Percentiles rank a stretch among this genome's conserved stretches.
Evolutionary conservation across 2,329 filamentous ascomycete genomes (phyloP).

Genomic region (Cytospora piceicola): DNA sequence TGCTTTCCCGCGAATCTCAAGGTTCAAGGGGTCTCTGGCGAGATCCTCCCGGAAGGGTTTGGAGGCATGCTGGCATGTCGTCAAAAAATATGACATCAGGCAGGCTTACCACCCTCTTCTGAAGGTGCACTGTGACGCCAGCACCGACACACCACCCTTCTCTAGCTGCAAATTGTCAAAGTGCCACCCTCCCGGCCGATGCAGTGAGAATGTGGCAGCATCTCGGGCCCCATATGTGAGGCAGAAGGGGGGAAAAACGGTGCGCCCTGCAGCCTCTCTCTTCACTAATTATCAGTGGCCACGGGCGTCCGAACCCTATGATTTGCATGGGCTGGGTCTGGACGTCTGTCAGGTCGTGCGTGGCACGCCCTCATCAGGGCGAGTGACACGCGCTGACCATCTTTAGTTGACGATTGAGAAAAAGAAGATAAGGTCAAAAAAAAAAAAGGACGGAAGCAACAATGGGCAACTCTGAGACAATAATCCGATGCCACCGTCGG

Average conservation of each 20-base stretch:
- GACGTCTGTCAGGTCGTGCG: conserved; percentile 22
- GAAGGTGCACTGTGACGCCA: conserved; percentile 16
- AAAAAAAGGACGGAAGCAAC: conserved; percentile 4
- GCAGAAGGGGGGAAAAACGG: conserved; percentile 46
- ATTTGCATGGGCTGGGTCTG: conserved; percentile 28
- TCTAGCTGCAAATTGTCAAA: conserved; percentile 11
- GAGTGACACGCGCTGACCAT: conserved; percentile 22
- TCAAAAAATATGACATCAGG: conserved; percentile 4
- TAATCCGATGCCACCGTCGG: conserved; percentile 12
- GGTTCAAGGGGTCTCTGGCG: conserved; percentile 4
- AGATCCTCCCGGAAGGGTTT: conserved; percentile 1
- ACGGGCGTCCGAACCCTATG: conserved; percentile 16
- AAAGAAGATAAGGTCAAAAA: conserved; percentile 16
- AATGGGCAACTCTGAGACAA: conserved; percentile 6
- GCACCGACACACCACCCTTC: conserved; percentile 25
- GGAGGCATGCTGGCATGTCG: conserved; percentile 4
- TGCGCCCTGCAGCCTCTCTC: conserved; percentile 42
- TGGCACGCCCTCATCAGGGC: conserved; percentile 21
- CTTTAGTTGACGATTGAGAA: conserved; percentile 17
- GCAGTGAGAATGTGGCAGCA: conserved; percentile 16
- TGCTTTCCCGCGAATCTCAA: conserved; percentile 22
- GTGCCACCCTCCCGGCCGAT: conserved; percentile 19
- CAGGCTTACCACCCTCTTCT: background rate
- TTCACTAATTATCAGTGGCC: conserved; percentile 36
- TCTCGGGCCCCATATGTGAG: conserved; percentile 35